These are phyloP conservation scores for Proliferodiscus dingleyae DNA, from an alignment of 2,329 filamentous ascomycete genomes.

Conservation along the genomic window DNA sequence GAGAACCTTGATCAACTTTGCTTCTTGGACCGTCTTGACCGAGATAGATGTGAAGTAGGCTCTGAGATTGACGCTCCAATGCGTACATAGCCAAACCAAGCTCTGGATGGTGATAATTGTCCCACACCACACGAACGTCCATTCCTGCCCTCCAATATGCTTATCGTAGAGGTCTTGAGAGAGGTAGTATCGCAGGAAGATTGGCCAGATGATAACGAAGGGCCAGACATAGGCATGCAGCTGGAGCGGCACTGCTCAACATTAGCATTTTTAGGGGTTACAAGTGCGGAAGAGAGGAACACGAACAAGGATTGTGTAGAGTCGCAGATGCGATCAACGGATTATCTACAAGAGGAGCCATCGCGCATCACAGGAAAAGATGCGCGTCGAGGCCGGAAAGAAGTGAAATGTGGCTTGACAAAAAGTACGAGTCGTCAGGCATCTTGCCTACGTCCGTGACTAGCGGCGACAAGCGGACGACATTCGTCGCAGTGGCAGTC, in stretches of 20 bases:
- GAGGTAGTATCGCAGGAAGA: slow-evolving; percentile 85
- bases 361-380: slow-evolving; percentile 33
- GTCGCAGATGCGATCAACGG: slow-evolving; percentile 82
- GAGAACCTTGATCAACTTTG: slow-evolving; percentile 86
- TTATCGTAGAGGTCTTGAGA: slow-evolving; percentile 79
- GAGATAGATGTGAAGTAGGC: slow-evolving; percentile 74
- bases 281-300: neutral
- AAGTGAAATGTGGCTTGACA: slow-evolving; percentile 7
- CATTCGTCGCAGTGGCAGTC: no score
- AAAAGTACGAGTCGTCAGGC: neutral
- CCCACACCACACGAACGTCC: slow-evolving; percentile 94
- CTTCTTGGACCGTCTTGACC: slow-evolving; percentile 65
- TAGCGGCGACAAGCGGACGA: no score
- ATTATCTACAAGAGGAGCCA: slow-evolving; percentile 85
- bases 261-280: slow-evolving; percentile 9
- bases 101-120: slow-evolving; percentile 83
- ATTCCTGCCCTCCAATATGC: slow-evolving; percentile 90
- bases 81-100: slow-evolving; percentile 89
- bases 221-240: slow-evolving; percentile 91
- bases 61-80: slow-evolving; percentile 91
- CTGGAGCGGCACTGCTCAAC: slow-evolving; percentile 54
- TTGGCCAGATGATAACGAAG: slow-evolving; percentile 85
- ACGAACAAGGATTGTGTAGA: slow-evolving; percentile 68
- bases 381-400: slow-evolving; percentile 16
- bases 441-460: neutral